These are phyloP conservation scores for Takashimella tepidaria DNA, from an alignment of 1,284 basidiomycete species.

Conservation along the genomic window DNA sequence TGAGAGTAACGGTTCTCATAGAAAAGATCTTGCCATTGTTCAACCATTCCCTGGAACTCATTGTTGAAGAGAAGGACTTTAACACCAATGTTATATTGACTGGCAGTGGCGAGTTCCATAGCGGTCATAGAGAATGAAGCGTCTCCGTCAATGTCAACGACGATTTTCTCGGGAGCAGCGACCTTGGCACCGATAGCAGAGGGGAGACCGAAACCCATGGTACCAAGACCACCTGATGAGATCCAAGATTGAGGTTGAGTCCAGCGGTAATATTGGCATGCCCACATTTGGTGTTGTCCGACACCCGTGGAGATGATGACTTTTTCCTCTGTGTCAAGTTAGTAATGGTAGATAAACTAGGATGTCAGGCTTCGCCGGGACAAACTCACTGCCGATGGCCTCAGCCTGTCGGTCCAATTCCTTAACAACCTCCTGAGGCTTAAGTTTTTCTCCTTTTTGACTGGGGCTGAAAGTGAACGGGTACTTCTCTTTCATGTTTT, in stretches of 20 bases:
- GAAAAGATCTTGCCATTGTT: conserved; percentile 96
- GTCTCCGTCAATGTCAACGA: conserved; percentile 95
- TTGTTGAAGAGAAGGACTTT: conserved; percentile 89
- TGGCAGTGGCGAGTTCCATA: conserved; percentile 94
- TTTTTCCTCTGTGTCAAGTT: conserved; percentile 61
- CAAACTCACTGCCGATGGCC: conserved; percentile 50
- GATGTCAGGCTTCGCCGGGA: background rate
- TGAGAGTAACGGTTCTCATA: conserved; percentile 92
- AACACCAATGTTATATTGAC: conserved; percentile 86
- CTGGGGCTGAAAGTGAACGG: conserved; percentile 84
- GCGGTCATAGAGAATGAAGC: conserved; percentile 99
- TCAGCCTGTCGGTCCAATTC: conserved; percentile 74
- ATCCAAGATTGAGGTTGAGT: conserved; percentile 80
- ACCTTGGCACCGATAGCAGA: conserved; percentile 95
- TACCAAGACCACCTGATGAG: conserved; percentile 93
- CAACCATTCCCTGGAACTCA: conserved; percentile 96
- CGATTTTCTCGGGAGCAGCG: conserved; percentile 85
- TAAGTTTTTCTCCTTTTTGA: conserved; percentile 64
- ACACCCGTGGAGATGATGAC: conserved; percentile 90
- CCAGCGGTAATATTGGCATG: conserved; percentile 92
- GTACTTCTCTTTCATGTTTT: conserved; percentile 77
- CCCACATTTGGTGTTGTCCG: conserved; percentile 99
- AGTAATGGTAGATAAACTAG: conserved; percentile 1
- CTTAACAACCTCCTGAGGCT: conserved; percentile 95
- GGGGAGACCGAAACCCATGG: conserved; percentile 97